Evolutionary conservation across 495 filamentous ascomycete genomes (phyloP).

Genomic region (Lophiostoma macrostomum): DNA sequence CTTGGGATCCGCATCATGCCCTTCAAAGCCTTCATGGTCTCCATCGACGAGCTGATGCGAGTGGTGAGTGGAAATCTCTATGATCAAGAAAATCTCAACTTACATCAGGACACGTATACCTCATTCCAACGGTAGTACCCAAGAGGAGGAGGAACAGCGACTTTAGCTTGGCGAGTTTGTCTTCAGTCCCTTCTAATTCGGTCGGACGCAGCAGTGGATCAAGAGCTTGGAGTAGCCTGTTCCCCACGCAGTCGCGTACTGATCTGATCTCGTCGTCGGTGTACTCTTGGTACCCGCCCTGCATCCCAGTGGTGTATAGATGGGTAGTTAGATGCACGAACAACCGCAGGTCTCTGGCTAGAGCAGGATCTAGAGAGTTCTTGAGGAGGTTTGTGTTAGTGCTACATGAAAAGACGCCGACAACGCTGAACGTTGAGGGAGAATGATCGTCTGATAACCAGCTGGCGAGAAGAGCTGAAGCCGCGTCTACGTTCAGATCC

Average conservation of each 20-base stretch:
- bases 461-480: slow-evolving; percentile 22
- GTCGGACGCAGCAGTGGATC: slow-evolving; percentile 12
- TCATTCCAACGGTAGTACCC: slow-evolving; percentile 22
- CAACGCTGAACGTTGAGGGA: slow-evolving; percentile 12
- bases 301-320: slow-evolving; percentile 19
- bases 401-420: slow-evolving; percentile 23
- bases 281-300: slow-evolving; percentile 19
- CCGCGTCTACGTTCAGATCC: slow-evolving; percentile 21
- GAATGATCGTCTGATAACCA: slow-evolving; percentile 15
- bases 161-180: slow-evolving; percentile 13
- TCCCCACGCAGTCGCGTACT: slow-evolving; percentile 20
- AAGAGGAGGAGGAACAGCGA: slow-evolving; percentile 18
- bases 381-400: slow-evolving; percentile 21
- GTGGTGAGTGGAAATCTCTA: background rate
- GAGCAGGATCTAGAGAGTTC: slow-evolving; percentile 16
- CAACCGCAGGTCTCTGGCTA: slow-evolving; percentile 15
- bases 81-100: too few relatives aligned
- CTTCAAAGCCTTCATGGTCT: slow-evolving; percentile 1
- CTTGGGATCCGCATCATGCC: background rate
- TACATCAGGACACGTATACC: slow-evolving; percentile 16
- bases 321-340: slow-evolving; percentile 24
- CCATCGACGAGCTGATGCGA: background rate
- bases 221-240: slow-evolving; percentile 3
- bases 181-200: slow-evolving; percentile 12
- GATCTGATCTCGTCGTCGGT: slow-evolving; percentile 14